These are phyloP conservation scores for Microthyrium microscopicum DNA, from an alignment of 2,329 filamentous ascomycete species.

Conservation along the genomic window DNA sequence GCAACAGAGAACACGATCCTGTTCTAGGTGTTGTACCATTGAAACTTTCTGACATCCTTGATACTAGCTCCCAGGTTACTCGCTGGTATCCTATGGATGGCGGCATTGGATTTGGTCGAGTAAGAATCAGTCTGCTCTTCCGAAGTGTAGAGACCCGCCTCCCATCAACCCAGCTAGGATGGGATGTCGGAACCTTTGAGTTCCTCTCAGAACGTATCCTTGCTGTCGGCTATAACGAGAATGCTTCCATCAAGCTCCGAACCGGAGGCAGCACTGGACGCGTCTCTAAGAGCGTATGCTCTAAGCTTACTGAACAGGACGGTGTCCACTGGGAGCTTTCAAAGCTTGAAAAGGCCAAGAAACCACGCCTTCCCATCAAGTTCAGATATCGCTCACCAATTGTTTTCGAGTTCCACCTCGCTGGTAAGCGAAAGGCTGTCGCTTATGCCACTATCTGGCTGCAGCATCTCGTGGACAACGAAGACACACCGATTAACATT, in stretches of 20 bases:
- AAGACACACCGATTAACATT: constrained; percentile 63
- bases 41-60: constrained; percentile 72
- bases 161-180: constrained; percentile 73
- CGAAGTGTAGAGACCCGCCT: constrained; percentile 73
- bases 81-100: constrained; percentile 95
- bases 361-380: constrained; percentile 66
- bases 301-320: constrained; percentile 40
- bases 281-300: constrained; percentile 47
- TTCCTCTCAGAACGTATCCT: constrained; percentile 58
- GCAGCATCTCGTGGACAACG: constrained; percentile 65
- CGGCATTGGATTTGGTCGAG: constrained; percentile 74
- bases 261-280: constrained; percentile 71
- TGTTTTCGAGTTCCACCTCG: constrained; percentile 67
- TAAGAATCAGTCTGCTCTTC: constrained; percentile 80
- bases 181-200: constrained; percentile 91
- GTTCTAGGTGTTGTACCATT: constrained; percentile 84
- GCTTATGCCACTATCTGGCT: constrained; percentile 77
- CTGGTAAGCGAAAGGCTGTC: constrained; percentile 51
- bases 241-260: constrained; percentile 55
- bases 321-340: constrained; percentile 43
- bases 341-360: constrained; percentile 30
- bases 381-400: constrained; percentile 81
- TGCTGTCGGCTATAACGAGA: constrained; percentile 43
- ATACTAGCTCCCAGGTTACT: constrained; percentile 72
- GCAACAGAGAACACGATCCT: constrained; percentile 84